phyloP scores from a whole-genome alignment of 1,284 basidiomycete genomes.

The Clitocybe nebularis region DNA sequence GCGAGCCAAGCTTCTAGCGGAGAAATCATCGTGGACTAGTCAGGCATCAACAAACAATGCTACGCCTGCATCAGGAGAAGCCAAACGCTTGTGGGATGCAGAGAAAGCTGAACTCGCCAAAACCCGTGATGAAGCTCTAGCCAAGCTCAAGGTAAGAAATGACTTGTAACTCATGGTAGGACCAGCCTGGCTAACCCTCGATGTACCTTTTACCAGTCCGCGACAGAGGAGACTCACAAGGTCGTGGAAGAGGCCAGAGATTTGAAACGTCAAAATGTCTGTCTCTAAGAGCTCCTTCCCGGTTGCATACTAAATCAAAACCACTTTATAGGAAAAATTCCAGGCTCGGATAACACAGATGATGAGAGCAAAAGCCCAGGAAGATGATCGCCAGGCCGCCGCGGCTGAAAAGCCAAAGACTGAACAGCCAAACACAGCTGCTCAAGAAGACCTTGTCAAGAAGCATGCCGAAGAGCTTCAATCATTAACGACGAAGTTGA shows the following conservation, averaged over 20 bases:
- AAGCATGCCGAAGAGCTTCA: constrained; percentile 59
- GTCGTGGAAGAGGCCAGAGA: constrained; percentile 42
- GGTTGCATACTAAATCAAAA: constrained; percentile 32
- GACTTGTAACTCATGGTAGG: neutral
- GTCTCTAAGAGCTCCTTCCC: constrained; percentile 10
- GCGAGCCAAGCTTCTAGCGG: constrained; percentile 54
- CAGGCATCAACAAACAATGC: constrained; percentile 19
- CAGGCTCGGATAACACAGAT: constrained; percentile 24
- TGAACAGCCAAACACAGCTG: constrained; percentile 31
- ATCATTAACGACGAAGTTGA: constrained; percentile 48
- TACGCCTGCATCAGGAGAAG: constrained; percentile 25
- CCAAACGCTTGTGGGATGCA: constrained; percentile 43
- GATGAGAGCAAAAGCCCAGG: constrained; percentile 23
- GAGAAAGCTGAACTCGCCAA: constrained; percentile 57
- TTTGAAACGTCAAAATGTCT: constrained; percentile 31
- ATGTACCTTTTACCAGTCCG: constrained; percentile 29
- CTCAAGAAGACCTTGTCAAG: constrained; percentile 38
- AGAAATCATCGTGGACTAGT: constrained; percentile 48
- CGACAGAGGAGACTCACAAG: constrained; percentile 45
- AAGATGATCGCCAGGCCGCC: constrained; percentile 20
- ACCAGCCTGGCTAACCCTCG: neutral
- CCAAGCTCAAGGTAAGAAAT: constrained; percentile 49
- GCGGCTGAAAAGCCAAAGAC: constrained; percentile 48
- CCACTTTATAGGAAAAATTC: constrained; percentile 39
- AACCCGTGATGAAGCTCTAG: constrained; percentile 55